Evolutionary conservation across 2,329 filamentous ascomycete species (phyloP), one percentile per base, ranked within the genome.

Genomic region (Colletotrichum neosansevieriae): DNA sequence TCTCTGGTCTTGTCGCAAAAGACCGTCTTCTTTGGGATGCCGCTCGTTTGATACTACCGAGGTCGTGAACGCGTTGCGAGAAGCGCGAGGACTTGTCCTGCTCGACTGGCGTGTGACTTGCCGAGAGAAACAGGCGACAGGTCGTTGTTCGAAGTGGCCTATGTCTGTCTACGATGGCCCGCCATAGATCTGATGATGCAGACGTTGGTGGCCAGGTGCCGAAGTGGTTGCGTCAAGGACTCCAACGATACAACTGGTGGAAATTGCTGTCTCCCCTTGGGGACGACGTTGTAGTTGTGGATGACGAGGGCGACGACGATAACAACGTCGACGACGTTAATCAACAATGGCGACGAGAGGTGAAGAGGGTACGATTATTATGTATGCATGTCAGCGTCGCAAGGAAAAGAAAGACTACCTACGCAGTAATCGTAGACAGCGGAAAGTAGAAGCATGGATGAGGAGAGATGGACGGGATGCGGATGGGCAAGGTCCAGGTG

Each of bases 401-500:
- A 40, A 38, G 34, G 24, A 21, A 32, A 32, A 17, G 15, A 15
- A 47, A 59, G 57, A 38, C 32, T 9, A 21, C 21, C 3, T 2
- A n/a, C n/a, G n/a, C n/a, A n/a, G n/a, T n/a, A n/a, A n/a, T n/a
- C 21, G 21, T 21, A 38, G 44, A 12, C 32, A 50, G 44, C 10
- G 19, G 21, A 36, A 61, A 32, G 58, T 36, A 42, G 19, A 21
- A 21, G 19, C 47, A 51, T 42, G 36, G 57, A 53, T 44, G 36
- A 32, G 29, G 29, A 60, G 17, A 42, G 53, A 44, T 44, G 53
- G 53, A 57, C 29, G 53, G 34, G 38, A 51, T 58, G 56, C 47
- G 44, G 44, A 50, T 50, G 58, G 58, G 42, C 63, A 47, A 60
- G 63, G 42, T 57, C 64, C 44, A 51, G 58, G 44, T 59, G 44